Conservation (phyloP, 257 asterid genomes). For the Ligustrum vulgare region DNA sequence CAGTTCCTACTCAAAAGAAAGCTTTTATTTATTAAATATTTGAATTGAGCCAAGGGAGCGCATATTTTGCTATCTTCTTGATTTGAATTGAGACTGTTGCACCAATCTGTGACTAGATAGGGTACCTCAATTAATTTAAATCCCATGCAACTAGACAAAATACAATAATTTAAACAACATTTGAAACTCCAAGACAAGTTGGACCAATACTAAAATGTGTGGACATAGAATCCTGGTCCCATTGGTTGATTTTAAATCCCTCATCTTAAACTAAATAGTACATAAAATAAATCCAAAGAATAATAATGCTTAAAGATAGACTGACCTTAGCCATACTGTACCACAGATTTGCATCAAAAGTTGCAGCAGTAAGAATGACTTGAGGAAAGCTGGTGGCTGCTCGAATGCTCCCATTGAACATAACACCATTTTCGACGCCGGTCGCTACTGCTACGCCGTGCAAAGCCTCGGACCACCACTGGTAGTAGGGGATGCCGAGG, state of each 20-base stretch:
- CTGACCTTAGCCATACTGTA: slow-evolving; percentile 65
- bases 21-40: too few species aligned
- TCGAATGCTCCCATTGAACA: slow-evolving; percentile 38
- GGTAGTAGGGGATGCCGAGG: slow-evolving; percentile 51
- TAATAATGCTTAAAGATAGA: background rate
- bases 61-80: background rate
- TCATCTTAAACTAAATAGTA: too few species aligned
- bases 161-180: background rate
- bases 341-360: slow-evolving; percentile 74
- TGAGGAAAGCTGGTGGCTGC: slow-evolving; percentile 64
- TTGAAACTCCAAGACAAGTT: background rate
- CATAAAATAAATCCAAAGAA: background rate
- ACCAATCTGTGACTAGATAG: background rate
- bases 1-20: too few species aligned
- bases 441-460: slow-evolving; percentile 51
- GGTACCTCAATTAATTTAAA: background rate
- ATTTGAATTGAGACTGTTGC: background rate
- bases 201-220: background rate
- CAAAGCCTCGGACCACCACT: slow-evolving; percentile 71
- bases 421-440: slow-evolving; percentile 41
- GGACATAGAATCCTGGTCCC: background rate
- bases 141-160: background rate
- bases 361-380: slow-evolving; percentile 67
- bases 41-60: background rate
- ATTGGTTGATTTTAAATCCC: background rate